phyloP scores from a whole-genome alignment of 495 filamentous ascomycete genomes.

The Cladorrhinum samala region DNA sequence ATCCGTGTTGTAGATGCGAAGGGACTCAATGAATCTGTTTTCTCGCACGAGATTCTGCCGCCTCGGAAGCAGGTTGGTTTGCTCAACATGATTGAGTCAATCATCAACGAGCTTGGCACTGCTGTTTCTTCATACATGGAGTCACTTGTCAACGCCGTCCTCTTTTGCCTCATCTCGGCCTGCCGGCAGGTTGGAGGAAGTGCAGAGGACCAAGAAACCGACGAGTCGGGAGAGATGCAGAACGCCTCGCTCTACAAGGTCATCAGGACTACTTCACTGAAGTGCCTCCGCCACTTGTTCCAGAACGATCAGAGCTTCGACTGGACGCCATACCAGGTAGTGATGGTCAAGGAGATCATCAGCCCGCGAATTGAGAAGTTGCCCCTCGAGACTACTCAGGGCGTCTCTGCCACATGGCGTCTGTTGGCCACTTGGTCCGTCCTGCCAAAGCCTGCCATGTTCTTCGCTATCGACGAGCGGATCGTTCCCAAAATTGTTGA shows the following conservation, averaged over 20 bases:
- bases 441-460: conserved; percentile 56
- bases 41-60: conserved; percentile 51
- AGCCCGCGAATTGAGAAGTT: conserved; percentile 73
- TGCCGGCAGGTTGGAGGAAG: conserved; percentile 49
- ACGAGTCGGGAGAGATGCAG: conserved; percentile 43
- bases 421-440: conserved; percentile 76
- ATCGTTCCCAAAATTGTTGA: conserved; percentile 65
- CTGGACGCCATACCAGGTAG: conserved; percentile 63
- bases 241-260: conserved; percentile 57
- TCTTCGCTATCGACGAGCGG: conserved; percentile 57
- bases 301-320: conserved; percentile 56
- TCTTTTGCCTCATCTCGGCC: conserved; percentile 74
- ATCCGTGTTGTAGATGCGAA: conserved; percentile 50
- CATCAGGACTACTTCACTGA: conserved; percentile 66
- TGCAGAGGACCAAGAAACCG: conserved; percentile 33
- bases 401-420: conserved; percentile 73
- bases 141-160: conserved; percentile 61
- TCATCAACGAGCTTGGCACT: conserved; percentile 73
- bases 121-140: conserved; percentile 56
- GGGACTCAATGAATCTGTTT: conserved; percentile 38
- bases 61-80: conserved; percentile 79
- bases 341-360: conserved; percentile 68
- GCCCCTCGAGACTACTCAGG: conserved; percentile 79
- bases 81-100: conserved; percentile 82
- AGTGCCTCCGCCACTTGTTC: conserved; percentile 73